Conservation (phyloP, 2,329 filamentous ascomycete species). For the Pyrenophora teres region DNA sequence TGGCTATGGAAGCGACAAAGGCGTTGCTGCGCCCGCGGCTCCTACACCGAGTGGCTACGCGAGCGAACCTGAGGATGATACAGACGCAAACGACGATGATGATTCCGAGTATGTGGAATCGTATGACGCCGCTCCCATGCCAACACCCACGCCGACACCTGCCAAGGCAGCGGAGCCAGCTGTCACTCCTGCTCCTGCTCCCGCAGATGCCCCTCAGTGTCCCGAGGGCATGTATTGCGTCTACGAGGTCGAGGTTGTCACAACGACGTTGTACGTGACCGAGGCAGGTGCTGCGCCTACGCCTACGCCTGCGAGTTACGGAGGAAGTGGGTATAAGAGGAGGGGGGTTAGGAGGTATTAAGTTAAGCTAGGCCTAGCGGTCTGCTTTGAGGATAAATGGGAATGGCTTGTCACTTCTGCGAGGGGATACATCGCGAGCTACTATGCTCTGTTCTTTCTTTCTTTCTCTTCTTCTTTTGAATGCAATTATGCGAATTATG, state of each 20-base stretch:
- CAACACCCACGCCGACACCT: constrained; percentile 20
- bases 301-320: constrained; percentile 3
- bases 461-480: too few species aligned
- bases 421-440: constrained; percentile 16
- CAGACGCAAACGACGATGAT: too few species aligned
- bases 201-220: constrained; percentile 24
- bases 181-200: constrained; percentile 18
- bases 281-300: background rate
- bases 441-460: constrained; percentile 14
- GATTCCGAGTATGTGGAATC: too few species aligned
- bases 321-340: constrained; percentile 17
- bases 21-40: too few species aligned
- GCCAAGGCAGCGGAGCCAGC: constrained; percentile 23
- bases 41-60: too few species aligned
- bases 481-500: too few species aligned
- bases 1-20: too few species aligned
- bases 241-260: constrained; percentile 29
- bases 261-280: constrained; percentile 35
- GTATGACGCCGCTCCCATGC: constrained; percentile 1
- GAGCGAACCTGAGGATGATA: too few species aligned
- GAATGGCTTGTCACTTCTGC: constrained; percentile 15
- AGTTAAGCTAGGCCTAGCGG: constrained; percentile 2
- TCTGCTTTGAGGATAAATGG: background rate
- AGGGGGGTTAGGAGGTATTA: constrained; percentile 6
- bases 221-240: constrained; percentile 27